Percentiles rank a stretch among this genome's conserved stretches.
Conservation (phyloP, 495 filamentous ascomycete species). For the Aspergillus coremiiformis region DNA sequence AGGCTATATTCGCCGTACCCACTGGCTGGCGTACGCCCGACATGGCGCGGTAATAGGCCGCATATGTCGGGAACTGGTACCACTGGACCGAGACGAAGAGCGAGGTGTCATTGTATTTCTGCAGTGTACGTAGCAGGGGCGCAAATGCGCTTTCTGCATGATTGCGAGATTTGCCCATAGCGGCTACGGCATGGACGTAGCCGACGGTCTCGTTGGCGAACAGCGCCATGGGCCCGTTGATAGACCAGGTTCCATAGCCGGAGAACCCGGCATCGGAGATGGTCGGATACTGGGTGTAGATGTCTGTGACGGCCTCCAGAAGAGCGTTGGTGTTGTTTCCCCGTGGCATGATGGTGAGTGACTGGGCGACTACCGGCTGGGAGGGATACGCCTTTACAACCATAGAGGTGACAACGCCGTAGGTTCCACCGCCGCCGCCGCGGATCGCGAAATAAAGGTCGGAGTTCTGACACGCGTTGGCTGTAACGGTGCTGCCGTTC, state of each 20-base stretch:
- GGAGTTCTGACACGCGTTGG: slow-evolving; percentile 40
- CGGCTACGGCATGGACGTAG: slow-evolving; percentile 27
- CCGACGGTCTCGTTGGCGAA: slow-evolving; percentile 24
- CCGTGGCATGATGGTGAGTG: slow-evolving; percentile 10
- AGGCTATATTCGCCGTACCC: slow-evolving; percentile 11
- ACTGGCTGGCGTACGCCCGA: slow-evolving; percentile 22
- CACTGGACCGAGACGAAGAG: slow-evolving; percentile 24
- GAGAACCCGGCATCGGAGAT: slow-evolving; percentile 23
- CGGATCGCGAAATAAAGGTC: slow-evolving; percentile 54
- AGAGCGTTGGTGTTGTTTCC: slow-evolving; percentile 8
- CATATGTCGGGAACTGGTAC: slow-evolving; percentile 27
- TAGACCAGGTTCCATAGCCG: slow-evolving; percentile 34
- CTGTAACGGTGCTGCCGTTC: slow-evolving; percentile 39
- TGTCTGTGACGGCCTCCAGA: slow-evolving; percentile 11
- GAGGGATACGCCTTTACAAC: slow-evolving; percentile 36
- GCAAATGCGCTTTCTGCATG: slow-evolving; percentile 19
- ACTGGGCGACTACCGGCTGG: slow-evolving; percentile 13
- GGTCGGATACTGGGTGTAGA: slow-evolving; percentile 10
- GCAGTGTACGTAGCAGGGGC: slow-evolving; percentile 15
- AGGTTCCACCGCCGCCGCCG: slow-evolving; percentile 40
- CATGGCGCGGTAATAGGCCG: slow-evolving; percentile 26
- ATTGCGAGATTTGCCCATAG: slow-evolving; percentile 18
- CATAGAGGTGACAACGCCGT: slow-evolving; percentile 38
- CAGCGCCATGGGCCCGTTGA: slow-evolving; percentile 14
- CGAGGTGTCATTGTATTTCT: slow-evolving; percentile 19